A percentile compares a stretch with the other conserved stretches of the same genome.
These are phyloP conservation scores for Dendrobium catenatum DNA, from an alignment of 106 monocot genomes.

Conservation along the genomic window DNA sequence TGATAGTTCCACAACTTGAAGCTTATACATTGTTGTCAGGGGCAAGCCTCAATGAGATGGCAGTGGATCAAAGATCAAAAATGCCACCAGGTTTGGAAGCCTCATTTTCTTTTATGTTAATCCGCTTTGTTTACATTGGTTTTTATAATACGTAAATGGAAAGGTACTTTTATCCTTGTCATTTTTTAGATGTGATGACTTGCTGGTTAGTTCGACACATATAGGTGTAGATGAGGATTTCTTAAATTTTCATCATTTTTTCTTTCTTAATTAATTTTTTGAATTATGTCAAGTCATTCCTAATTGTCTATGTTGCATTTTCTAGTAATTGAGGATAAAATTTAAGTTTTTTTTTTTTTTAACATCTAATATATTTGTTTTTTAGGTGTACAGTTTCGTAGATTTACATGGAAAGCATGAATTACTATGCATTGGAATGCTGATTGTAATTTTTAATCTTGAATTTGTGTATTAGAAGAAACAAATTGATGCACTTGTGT, in stretches of 20 bases:
- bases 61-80: slow-evolving; percentile 44
- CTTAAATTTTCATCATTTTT: background rate
- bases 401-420: background rate
- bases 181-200: background rate
- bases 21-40: slow-evolving; percentile 38
- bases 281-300: background rate
- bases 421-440: background rate
- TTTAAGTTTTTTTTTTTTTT: background rate
- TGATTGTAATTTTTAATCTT: background rate
- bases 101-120: slow-evolving; percentile 5
- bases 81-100: slow-evolving; percentile 49
- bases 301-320: background rate
- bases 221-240: background rate
- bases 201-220: background rate
- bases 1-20: slow-evolving; percentile 56
- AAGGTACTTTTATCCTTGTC: background rate
- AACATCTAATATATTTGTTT: background rate
- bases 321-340: background rate
- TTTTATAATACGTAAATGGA: background rate
- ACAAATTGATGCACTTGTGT: background rate
- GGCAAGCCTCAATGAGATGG: slow-evolving; percentile 27
- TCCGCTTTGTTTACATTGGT: no score
- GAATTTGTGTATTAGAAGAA: background rate
- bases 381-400: background rate
- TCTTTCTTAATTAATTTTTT: background rate